These are phyloP conservation scores for Gracilaria vermiculophylla DNA, from an alignment of 23 red algal species.

Conservation along the genomic window DNA sequence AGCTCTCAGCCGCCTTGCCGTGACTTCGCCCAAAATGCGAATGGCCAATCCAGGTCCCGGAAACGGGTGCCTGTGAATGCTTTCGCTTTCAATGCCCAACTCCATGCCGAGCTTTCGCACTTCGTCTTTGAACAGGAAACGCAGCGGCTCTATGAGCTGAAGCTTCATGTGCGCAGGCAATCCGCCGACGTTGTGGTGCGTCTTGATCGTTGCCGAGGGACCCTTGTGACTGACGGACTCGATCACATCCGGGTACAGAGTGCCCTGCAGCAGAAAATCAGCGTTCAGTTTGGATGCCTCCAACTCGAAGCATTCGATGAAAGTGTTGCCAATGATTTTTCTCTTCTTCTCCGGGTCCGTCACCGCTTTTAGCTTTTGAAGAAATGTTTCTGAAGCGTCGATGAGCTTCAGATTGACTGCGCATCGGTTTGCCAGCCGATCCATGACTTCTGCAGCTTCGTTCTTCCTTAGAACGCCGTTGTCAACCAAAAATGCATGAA, in stretches of 20 bases:
- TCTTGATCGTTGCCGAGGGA: slow-evolving; percentile 97
- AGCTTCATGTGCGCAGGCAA: slow-evolving; percentile 90
- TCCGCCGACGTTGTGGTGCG: slow-evolving; percentile 98
- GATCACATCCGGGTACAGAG: slow-evolving; percentile 98
- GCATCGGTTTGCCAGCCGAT: slow-evolving; percentile 63
- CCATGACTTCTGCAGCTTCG: slow-evolving; percentile 77
- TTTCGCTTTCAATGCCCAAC: slow-evolving; percentile 81
- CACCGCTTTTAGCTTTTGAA: slow-evolving; percentile 67
- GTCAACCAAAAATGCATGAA: slow-evolving; percentile 94
- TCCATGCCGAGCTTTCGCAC: slow-evolving; percentile 78
- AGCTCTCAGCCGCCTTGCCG: slow-evolving; percentile 54
- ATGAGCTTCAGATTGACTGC: slow-evolving; percentile 74
- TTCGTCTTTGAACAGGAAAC: slow-evolving; percentile 98
- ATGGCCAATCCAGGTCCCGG: slow-evolving; percentile 97
- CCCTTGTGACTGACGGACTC: slow-evolving; percentile 91
- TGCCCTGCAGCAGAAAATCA: slow-evolving; percentile 91
- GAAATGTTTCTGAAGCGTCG: slow-evolving; percentile 75
- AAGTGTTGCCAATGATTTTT: slow-evolving; percentile 93
- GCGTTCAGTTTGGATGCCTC: slow-evolving; percentile 75
- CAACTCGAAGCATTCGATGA: slow-evolving; percentile 91
- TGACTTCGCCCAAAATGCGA: slow-evolving; percentile 91
- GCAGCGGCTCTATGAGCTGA: slow-evolving; percentile 91
- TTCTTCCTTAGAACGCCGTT: slow-evolving; percentile 93
- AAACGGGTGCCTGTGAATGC: slow-evolving; percentile 92
- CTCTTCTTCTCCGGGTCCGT: slow-evolving; percentile 93